A percentile compares a stretch with the other conserved stretches of the same genome.
Conservation (phyloP, 441 rosid species). For the Croton laevigatus region DNA sequence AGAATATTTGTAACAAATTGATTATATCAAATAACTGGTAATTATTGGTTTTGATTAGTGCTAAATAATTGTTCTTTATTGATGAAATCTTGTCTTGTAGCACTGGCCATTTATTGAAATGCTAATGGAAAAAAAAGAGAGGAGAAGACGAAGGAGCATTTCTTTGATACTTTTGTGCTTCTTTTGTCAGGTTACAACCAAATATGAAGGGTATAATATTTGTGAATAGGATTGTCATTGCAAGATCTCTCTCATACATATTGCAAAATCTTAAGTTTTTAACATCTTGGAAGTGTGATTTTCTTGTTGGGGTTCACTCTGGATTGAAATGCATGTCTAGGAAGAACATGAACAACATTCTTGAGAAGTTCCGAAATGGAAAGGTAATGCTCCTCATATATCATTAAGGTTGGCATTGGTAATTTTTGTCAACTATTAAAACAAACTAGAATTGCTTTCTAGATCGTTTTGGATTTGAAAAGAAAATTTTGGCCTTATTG, state of each 20-base stretch:
- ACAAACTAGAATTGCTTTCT: too few relatives aligned
- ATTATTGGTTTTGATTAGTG: background rate
- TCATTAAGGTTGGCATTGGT: background rate
- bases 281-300: constrained; percentile 82
- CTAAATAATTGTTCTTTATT: background rate
- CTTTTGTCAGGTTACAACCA: constrained; percentile 65
- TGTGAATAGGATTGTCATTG: constrained; percentile 89
- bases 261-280: constrained; percentile 64
- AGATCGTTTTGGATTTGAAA: background rate
- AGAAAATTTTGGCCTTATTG: background rate
- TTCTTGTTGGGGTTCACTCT: constrained; percentile 87
- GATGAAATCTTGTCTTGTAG: background rate
- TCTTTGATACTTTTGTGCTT: constrained; percentile 23
- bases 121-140: background rate
- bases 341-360: constrained; percentile 61
- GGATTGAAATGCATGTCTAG: constrained; percentile 82
- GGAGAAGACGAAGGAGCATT: background rate
- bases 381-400: constrained; percentile 47
- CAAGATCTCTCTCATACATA: constrained; percentile 71
- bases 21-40: background rate
- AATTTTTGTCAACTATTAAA: background rate
- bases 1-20: too few relatives aligned
- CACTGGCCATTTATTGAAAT: background rate
- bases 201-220: constrained; percentile 88
- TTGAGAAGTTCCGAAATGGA: constrained; percentile 74